These are phyloP conservation scores for Cinnamomum micranthum DNA, from an alignment of 164 flowering plant genomes.

Conservation along the genomic window DNA sequence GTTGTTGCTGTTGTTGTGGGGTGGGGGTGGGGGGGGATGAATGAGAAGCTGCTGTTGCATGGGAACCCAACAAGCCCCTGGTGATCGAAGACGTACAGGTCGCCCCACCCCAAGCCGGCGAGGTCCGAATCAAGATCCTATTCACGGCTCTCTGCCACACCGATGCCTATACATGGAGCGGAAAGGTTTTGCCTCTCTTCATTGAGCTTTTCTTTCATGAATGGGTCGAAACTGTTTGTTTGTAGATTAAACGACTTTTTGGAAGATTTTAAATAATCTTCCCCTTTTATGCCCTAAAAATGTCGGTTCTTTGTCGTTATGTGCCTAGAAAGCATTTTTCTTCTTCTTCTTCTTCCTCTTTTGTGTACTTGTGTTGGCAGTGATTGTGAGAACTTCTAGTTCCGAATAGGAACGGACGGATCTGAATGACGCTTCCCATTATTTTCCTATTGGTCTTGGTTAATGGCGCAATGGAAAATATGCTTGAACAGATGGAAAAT, in stretches of 20 bases:
- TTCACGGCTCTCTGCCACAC: constrained; percentile 98
- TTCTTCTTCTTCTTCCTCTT: too few relatives aligned
- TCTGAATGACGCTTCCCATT: too few relatives aligned
- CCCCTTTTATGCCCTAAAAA: too few relatives aligned
- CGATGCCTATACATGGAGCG: constrained; percentile 97
- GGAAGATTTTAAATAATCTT: too few relatives aligned
- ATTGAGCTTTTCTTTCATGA: not conserved
- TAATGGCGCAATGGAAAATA: too few relatives aligned
- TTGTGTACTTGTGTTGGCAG: too few relatives aligned
- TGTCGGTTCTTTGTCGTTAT: too few relatives aligned
- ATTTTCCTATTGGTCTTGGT: too few relatives aligned
- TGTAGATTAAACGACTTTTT: not conserved
- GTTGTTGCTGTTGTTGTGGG: not conserved
- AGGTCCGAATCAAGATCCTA: constrained; percentile 81
- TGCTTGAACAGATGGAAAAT: too few relatives aligned
- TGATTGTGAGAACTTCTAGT: too few relatives aligned
- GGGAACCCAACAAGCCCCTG: constrained; percentile 87
- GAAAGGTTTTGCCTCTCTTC: constrained; percentile 53
- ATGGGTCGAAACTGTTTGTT: not conserved
- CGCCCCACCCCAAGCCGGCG: constrained; percentile 95
- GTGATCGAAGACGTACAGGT: constrained; percentile 78
- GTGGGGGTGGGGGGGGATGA: not conserved
- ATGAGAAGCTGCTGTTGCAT: constrained; percentile 88
- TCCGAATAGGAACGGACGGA: too few relatives aligned
- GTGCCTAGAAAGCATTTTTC: too few relatives aligned